These are phyloP conservation scores for Rhizodiscina lignyota DNA, from an alignment of 495 filamentous ascomycete genomes.

Conservation along the genomic window DNA sequence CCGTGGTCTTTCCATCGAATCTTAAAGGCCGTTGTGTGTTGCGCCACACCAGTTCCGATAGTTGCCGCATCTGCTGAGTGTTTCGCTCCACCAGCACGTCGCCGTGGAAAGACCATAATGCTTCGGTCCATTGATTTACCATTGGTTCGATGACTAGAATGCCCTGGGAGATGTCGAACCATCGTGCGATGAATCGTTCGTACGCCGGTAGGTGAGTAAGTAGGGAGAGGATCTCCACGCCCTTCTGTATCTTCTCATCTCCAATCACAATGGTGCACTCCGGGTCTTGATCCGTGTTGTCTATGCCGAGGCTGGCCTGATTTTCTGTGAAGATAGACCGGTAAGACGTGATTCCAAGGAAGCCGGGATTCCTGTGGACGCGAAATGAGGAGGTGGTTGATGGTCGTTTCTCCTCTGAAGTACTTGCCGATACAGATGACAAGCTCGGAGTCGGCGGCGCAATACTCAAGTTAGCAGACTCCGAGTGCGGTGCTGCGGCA, in stretches of 20 bases:
- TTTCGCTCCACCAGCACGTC: constrained; percentile 11
- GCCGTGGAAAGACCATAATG: constrained; percentile 16
- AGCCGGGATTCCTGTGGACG: too few relatives aligned
- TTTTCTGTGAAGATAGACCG: constrained; percentile 11
- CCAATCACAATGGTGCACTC: background rate
- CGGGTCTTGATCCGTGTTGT: constrained; percentile 2
- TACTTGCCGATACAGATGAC: too few relatives aligned
- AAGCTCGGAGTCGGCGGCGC: too few relatives aligned
- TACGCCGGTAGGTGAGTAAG: constrained; percentile 17
- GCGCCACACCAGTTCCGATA: constrained; percentile 18
- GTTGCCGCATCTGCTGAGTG: constrained; percentile 7
- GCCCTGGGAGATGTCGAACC: constrained; percentile 16
- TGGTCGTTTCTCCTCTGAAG: too few relatives aligned
- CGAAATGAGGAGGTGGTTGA: too few relatives aligned
- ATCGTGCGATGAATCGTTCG: constrained; percentile 15
- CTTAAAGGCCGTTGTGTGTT: constrained; percentile 15
- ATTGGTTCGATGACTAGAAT: constrained; percentile 17
- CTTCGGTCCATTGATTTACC: constrained; percentile 16
- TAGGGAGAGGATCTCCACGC: constrained; percentile 14
- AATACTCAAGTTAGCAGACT: too few relatives aligned
- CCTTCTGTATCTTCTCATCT: constrained; percentile 14
- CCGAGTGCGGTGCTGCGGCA: too few relatives aligned
- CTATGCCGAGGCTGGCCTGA: constrained; percentile 2
- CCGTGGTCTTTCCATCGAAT: constrained; percentile 13
- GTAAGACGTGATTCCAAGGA: constrained; percentile 12